A percentile compares a stretch with the other conserved stretches of the same genome.
phyloP scores from a whole-genome alignment of 2,329 filamentous ascomycete species.

The Pseudogymnoascus sp. region DNA sequence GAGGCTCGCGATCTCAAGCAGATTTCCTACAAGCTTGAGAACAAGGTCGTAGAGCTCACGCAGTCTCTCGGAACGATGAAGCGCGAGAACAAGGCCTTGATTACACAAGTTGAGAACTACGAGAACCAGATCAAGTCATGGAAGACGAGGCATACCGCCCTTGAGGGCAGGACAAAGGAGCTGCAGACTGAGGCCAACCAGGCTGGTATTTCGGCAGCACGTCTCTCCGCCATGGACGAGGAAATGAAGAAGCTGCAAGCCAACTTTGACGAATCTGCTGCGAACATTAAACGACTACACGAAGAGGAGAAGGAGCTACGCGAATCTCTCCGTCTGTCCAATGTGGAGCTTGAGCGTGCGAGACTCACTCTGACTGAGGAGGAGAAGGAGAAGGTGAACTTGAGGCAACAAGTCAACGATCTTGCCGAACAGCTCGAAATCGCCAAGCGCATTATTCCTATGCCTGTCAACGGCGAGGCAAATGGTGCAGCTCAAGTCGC shows the following conservation, averaged over 20 bases:
- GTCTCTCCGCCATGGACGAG: slow-evolving; percentile 82
- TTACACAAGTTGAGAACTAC: slow-evolving; percentile 88
- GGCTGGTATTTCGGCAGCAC: slow-evolving; percentile 88
- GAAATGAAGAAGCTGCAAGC: slow-evolving; percentile 89
- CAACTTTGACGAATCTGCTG: slow-evolving; percentile 81
- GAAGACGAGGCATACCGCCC: slow-evolving; percentile 82
- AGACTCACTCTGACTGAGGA: slow-evolving; percentile 66
- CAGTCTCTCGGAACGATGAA: slow-evolving; percentile 89
- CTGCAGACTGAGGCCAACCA: slow-evolving; percentile 95
- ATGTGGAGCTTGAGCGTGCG: slow-evolving; percentile 70
- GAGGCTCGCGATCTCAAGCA: slow-evolving; percentile 98
- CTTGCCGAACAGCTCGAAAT: slow-evolving; percentile 88
- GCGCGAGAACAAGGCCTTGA: slow-evolving; percentile 83
- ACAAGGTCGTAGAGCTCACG: slow-evolving; percentile 98
- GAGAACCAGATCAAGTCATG: slow-evolving; percentile 93
- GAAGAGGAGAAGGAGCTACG: slow-evolving; percentile 84
- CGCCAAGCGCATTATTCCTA: slow-evolving; percentile 55
- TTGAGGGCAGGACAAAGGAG: slow-evolving; percentile 87
- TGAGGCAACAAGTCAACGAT: slow-evolving; percentile 81
- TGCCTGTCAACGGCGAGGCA: slow-evolving; percentile 62
- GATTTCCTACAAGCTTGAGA: slow-evolving; percentile 98
- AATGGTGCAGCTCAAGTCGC: slow-evolving; percentile 55
- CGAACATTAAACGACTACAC: slow-evolving; percentile 87
- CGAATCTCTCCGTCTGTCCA: slow-evolving; percentile 72
- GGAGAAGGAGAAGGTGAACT: slow-evolving; percentile 75